Evolutionary conservation across 2,329 filamentous ascomycete genomes (phyloP).

Genomic region (Colletotrichum magnum): DNA sequence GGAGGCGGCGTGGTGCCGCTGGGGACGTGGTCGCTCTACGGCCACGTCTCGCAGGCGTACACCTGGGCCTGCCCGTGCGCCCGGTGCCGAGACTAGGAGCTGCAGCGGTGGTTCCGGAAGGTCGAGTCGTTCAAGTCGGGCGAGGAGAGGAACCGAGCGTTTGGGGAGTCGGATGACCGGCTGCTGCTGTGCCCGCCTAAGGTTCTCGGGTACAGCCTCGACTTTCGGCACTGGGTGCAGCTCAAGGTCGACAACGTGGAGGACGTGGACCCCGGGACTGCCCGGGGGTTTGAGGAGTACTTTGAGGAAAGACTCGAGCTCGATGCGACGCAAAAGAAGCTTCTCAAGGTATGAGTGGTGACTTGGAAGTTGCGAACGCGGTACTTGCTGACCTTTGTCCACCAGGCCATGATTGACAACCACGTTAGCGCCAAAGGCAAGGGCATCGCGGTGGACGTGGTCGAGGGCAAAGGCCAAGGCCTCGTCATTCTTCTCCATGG

Average conservation of each 20-base stretch:
- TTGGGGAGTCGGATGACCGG: neutral
- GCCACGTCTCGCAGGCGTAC: neutral
- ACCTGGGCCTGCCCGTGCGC: neutral
- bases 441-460: constrained; percentile 62
- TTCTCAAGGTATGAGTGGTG: neutral
- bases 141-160: neutral
- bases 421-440: neutral
- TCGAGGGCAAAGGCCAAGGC: constrained; percentile 52
- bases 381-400: neutral
- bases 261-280: neutral
- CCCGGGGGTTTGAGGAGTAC: neutral
- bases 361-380: too few species aligned
- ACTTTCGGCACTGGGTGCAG: neutral
- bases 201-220: neutral
- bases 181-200: constrained; percentile 7
- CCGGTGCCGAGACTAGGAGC: neutral
- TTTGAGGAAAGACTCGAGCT: constrained; percentile 4
- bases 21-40: neutral
- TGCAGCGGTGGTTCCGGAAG: neutral
- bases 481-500: constrained; percentile 59
- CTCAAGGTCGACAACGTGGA: neutral
- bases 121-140: neutral
- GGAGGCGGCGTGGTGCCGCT: neutral
- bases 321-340: neutral
- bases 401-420: neutral